These are phyloP conservation scores for Tylopilus orsonianus DNA, from an alignment of 1,284 basidiomycete species.

Conservation along the genomic window DNA sequence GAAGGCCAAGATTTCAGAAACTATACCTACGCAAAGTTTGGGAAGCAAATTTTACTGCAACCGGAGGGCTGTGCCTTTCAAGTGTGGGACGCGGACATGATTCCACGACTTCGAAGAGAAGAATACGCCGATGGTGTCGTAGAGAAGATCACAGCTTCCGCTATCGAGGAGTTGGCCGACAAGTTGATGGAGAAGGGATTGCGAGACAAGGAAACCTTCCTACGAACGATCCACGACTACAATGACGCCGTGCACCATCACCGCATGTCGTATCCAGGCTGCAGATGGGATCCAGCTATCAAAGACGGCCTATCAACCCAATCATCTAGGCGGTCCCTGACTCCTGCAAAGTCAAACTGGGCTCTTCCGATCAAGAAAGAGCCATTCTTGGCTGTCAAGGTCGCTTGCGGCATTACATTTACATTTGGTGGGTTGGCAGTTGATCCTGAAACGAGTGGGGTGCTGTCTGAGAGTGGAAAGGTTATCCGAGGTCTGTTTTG, in stretches of 20 bases:
- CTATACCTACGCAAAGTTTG: constrained; percentile 70
- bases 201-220: constrained; percentile 40
- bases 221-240: constrained; percentile 48
- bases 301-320: constrained; percentile 60
- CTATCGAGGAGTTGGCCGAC: constrained; percentile 50
- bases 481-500: constrained; percentile 58
- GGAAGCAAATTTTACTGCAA: constrained; percentile 55
- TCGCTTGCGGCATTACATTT: constrained; percentile 68
- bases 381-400: constrained; percentile 64
- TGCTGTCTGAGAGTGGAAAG: constrained; percentile 43
- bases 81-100: constrained; percentile 53
- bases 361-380: constrained; percentile 50
- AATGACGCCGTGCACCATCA: constrained; percentile 48
- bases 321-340: constrained; percentile 35
- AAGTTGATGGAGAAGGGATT: constrained; percentile 49
- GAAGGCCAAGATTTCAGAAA: constrained; percentile 71
- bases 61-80: constrained; percentile 62
- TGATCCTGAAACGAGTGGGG: constrained; percentile 51
- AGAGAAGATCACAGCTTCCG: constrained; percentile 50
- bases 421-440: constrained; percentile 68
- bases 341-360: constrained; percentile 56
- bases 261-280: constrained; percentile 35
- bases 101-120: constrained; percentile 49
- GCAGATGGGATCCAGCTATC: constrained; percentile 56
- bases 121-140: constrained; percentile 64